These are phyloP conservation scores for Scedosporium minutisporum DNA, from an alignment of 2,329 filamentous ascomycete species.

Conservation along the genomic window DNA sequence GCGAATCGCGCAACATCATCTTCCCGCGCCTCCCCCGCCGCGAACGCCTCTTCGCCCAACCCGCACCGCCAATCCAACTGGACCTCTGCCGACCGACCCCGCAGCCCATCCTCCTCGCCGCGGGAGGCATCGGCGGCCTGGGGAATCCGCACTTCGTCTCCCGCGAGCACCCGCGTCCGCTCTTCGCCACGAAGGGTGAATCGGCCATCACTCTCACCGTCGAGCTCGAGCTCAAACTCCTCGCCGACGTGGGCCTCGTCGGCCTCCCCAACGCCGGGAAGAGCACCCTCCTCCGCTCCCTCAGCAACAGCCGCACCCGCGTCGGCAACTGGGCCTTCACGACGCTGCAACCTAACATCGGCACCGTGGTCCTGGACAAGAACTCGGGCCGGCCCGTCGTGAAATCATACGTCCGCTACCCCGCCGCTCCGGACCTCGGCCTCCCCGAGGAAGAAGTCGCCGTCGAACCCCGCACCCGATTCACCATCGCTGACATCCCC, in stretches of 20 bases:
- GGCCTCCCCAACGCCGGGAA: conserved; percentile 95
- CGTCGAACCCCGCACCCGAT: conserved; percentile 58
- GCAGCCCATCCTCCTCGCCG: conserved; percentile 73
- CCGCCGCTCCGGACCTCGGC: conserved; percentile 21
- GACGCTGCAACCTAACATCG: conserved; percentile 88
- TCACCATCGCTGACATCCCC: conserved; percentile 93
- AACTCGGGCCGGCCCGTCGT: conserved; percentile 63
- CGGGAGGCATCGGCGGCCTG: conserved; percentile 79
- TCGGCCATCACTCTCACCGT: conserved; percentile 67
- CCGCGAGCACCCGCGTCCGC: conserved; percentile 62
- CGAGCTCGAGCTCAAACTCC: conserved; percentile 84
- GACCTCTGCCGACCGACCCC: conserved; percentile 71
- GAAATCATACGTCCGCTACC: conserved; percentile 19
- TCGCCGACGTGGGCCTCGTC: conserved; percentile 90
- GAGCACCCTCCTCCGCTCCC: conserved; percentile 76
- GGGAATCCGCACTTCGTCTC: conserved; percentile 91
- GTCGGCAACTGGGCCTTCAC: conserved; percentile 97
- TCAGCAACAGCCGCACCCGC: conserved; percentile 81
- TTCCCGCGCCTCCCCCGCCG: conserved; percentile 43
- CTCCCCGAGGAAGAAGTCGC: conserved; percentile 33
- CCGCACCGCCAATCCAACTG: conserved; percentile 59
- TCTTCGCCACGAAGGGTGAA: conserved; percentile 84
- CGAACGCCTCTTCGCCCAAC: conserved; percentile 54
- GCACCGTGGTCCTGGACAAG: conserved; percentile 87
- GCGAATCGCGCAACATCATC: conserved; percentile 49